phyloP scores from a whole-genome alignment of 768 basidiomycete genomes.

The Hemileccinum rubropunctum region DNA sequence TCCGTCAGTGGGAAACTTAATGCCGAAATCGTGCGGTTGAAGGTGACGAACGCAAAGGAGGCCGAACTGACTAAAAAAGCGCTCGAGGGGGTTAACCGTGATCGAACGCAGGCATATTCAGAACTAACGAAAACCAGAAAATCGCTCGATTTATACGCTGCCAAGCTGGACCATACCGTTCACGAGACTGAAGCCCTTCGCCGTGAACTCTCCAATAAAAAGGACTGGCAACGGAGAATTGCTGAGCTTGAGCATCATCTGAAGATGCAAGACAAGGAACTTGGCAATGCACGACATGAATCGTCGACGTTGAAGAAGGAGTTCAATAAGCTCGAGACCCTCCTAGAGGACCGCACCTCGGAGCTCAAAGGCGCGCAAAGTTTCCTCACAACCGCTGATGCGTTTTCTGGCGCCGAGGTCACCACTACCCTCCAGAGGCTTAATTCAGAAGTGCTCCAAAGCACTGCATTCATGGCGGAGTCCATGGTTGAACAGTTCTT shows the following conservation, averaged over 20 bases:
- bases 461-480: slow-evolving; percentile 47
- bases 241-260: slow-evolving; percentile 17
- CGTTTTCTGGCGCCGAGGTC: slow-evolving; percentile 45
- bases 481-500: slow-evolving; percentile 43
- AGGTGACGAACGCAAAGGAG: slow-evolving; percentile 12
- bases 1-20: slow-evolving; percentile 8
- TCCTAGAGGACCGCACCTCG: slow-evolving; percentile 41
- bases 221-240: slow-evolving; percentile 9
- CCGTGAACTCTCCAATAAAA: slow-evolving; percentile 11
- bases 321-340: slow-evolving; percentile 23
- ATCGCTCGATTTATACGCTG: slow-evolving; percentile 16
- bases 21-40: slow-evolving; percentile 24
- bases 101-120: slow-evolving; percentile 16
- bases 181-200: slow-evolving; percentile 19
- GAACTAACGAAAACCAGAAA: slow-evolving; percentile 22
- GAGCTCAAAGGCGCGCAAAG: slow-evolving; percentile 46
- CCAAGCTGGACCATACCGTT: slow-evolving; percentile 16
- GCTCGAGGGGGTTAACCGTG: slow-evolving; percentile 26
- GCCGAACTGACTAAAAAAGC: slow-evolving; percentile 14
- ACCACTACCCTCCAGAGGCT: slow-evolving; percentile 41
- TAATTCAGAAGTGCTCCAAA: slow-evolving; percentile 49
- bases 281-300: slow-evolving; percentile 23
- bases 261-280: slow-evolving; percentile 20
- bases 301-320: slow-evolving; percentile 28
- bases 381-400: slow-evolving; percentile 44